Evolutionary conservation across 768 basidiomycete species (phyloP).

Genomic region (Psilocybe cubensis): DNA sequence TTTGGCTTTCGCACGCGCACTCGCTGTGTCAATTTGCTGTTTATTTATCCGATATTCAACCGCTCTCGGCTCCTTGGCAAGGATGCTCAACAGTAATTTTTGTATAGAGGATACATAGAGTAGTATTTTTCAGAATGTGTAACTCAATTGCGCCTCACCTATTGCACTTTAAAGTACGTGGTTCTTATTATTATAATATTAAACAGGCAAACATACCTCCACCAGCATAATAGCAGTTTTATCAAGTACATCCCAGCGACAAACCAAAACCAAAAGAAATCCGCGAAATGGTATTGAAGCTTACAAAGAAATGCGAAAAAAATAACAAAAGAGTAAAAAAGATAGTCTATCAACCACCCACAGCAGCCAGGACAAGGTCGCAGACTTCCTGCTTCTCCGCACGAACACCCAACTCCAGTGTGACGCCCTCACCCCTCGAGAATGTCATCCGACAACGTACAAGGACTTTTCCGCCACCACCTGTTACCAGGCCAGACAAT

Average conservation of each 20-base stretch:
- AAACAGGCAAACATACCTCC: too few species aligned
- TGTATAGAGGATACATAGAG: too few species aligned
- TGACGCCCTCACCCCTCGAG: conserved; percentile 87
- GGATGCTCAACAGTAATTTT: too few species aligned
- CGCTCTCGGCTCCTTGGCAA: too few species aligned
- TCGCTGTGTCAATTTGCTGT: too few species aligned
- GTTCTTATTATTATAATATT: too few species aligned
- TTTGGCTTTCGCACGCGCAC: too few species aligned
- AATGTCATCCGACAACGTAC: conserved; percentile 96
- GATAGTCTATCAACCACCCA: conserved; percentile 57
- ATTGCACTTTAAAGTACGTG: too few species aligned
- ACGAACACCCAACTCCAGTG: conserved; percentile 87
- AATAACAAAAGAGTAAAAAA: conserved; percentile 12
- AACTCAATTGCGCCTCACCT: too few species aligned
- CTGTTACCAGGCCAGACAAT: conserved; percentile 86
- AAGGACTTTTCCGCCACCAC: conserved; percentile 95
- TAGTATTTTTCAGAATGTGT: too few species aligned
- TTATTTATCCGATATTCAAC: too few species aligned
- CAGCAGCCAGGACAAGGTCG: conserved; percentile 87
- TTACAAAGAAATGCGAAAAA: conserved; percentile 4
- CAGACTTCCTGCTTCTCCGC: conserved; percentile 91
- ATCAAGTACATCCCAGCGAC: too few species aligned
- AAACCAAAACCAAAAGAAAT: neutral
- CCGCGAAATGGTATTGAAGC: conserved; percentile 16
- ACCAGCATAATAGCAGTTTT: neutral